Conservation (phyloP, 2,329 filamentous ascomycete species). For the Colletotrichum cereale region DNA sequence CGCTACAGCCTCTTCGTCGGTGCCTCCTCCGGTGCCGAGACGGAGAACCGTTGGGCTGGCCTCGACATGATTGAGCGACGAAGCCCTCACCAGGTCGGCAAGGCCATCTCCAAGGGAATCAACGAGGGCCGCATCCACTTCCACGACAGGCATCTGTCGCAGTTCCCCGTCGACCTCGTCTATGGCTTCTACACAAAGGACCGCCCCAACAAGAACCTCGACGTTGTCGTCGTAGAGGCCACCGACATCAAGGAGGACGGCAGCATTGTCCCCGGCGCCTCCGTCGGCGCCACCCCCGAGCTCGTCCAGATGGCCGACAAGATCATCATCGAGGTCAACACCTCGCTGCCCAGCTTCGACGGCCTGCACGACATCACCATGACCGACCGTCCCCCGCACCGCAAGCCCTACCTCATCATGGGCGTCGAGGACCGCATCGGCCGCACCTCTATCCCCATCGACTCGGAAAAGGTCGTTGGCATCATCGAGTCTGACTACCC, state of each 20-base stretch:
- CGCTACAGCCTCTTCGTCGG: constrained; percentile 91
- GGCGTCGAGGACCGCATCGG: constrained; percentile 88
- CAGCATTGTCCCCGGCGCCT: constrained; percentile 88
- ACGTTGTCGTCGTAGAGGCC: constrained; percentile 88
- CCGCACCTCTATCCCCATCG: constrained; percentile 83
- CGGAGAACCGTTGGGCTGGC: constrained; percentile 90
- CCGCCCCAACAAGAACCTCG: constrained; percentile 78
- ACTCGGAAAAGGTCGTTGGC: constrained; percentile 86
- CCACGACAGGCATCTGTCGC: constrained; percentile 93
- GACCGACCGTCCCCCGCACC: constrained; percentile 83
- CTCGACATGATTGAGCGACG: constrained; percentile 92
- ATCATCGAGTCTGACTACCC: constrained; percentile 88
- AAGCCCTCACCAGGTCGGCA: constrained; percentile 89
- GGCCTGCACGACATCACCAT: constrained; percentile 92
- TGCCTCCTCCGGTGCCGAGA: constrained; percentile 90
- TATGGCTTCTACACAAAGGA: constrained; percentile 91
- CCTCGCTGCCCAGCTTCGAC: constrained; percentile 84
- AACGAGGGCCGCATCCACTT: constrained; percentile 91
- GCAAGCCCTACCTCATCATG: constrained; percentile 91
- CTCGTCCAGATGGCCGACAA: constrained; percentile 93
- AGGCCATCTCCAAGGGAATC: constrained; percentile 90
- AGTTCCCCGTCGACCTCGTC: constrained; percentile 90
- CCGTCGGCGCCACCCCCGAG: constrained; percentile 87
- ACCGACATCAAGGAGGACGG: constrained; percentile 90
- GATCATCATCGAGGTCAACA: constrained; percentile 92